phyloP scores from a whole-genome alignment of 306 rosid species.

The Potentilla sterilis region DNA sequence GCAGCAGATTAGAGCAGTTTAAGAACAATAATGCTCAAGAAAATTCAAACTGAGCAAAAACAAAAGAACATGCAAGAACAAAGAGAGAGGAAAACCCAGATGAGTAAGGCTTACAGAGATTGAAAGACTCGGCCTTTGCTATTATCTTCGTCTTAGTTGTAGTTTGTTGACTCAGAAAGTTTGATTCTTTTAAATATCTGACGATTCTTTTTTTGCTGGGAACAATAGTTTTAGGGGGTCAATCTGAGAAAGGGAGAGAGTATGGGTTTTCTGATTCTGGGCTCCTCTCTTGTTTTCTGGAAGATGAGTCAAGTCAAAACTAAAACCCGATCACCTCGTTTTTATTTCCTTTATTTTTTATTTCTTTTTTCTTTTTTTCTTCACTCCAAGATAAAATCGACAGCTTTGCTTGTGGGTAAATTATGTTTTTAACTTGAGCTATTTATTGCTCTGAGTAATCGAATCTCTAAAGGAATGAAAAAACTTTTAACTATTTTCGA shows the following conservation, averaged over 20 bases:
- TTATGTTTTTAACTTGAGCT: too few species aligned
- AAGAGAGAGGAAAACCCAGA: background rate
- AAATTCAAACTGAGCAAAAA: background rate
- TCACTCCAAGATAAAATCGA: too few species aligned
- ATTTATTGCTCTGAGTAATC: too few species aligned
- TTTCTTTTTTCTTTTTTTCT: background rate
- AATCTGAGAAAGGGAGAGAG: background rate
- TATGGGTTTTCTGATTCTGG: background rate
- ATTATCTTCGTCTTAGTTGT: constrained; percentile 15
- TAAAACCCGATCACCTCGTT: background rate
- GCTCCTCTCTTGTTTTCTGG: background rate
- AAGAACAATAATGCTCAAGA: background rate
- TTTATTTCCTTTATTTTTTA: too few species aligned
- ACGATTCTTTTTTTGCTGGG: constrained; percentile 7
- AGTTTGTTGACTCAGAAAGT: constrained; percentile 37
- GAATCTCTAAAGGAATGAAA: too few species aligned
- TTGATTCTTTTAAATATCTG: background rate
- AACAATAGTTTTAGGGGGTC: background rate
- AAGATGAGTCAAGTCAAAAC: constrained; percentile 11
- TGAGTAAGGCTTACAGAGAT: constrained; percentile 32
- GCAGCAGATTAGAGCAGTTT: background rate
- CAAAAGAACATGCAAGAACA: background rate
- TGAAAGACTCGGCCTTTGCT: constrained; percentile 22
- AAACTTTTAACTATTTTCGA: too few species aligned
- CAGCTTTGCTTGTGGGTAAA: too few species aligned